Conservation (phyloP, 805 yeast species). For the Metschnikowia borealis region DNA sequence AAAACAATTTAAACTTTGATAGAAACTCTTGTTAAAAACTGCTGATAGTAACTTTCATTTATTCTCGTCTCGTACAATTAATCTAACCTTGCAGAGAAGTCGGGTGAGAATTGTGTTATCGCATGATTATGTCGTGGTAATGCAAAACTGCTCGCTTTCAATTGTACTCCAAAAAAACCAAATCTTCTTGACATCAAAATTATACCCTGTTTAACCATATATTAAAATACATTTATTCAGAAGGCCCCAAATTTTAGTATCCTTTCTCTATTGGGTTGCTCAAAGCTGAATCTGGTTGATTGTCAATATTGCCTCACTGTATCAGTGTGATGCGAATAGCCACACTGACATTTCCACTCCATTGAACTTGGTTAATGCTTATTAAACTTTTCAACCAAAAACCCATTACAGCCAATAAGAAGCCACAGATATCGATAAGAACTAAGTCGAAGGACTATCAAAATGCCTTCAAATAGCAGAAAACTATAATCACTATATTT, state of each 20-base stretch:
- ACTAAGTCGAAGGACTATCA: no score
- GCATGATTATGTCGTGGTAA: neutral
- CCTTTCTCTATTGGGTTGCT: neutral
- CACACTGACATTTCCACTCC: neutral
- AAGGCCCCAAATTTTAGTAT: neutral
- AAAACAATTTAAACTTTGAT: neutral
- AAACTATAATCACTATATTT: neutral
- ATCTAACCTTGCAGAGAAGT: neutral
- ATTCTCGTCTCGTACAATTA: no score
- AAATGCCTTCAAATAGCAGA: neutral
- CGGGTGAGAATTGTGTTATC: neutral
- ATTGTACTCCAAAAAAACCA: neutral
- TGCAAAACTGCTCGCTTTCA: neutral
- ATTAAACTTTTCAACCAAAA: neutral
- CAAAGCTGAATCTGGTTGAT: neutral
- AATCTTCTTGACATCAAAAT: neutral
- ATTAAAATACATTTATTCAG: neutral
- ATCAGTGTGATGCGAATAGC: neutral
- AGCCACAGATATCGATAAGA: no score
- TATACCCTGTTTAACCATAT: neutral
- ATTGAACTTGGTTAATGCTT: no score
- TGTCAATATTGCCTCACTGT: neutral
- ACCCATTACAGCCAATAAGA: neutral
- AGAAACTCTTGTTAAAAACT: neutral
- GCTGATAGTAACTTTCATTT: no score